phyloP scores from a whole-genome alignment of 75 land plant genomes.

The Sequoia sempervirens region DNA sequence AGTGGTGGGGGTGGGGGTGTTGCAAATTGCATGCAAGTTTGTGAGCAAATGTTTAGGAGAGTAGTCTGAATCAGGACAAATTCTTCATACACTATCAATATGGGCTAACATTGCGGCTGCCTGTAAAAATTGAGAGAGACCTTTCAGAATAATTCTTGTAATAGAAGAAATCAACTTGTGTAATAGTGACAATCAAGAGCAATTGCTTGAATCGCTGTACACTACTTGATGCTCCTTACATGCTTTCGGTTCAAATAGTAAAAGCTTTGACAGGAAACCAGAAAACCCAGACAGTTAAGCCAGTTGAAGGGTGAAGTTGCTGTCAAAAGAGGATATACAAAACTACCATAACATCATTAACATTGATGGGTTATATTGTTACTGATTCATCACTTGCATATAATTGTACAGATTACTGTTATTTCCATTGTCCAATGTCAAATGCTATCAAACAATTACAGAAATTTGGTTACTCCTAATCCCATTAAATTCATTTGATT shows the following conservation, averaged over 20 bases:
- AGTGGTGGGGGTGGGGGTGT: neutral
- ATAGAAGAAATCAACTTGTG: constrained; percentile 3
- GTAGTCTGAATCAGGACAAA: neutral
- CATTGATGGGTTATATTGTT: neutral
- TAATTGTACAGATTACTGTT: constrained; percentile 2
- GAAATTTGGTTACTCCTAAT: neutral
- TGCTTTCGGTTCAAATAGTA: neutral
- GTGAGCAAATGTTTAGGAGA: neutral
- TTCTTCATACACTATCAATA: neutral
- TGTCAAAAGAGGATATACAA: neutral
- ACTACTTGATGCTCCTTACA: neutral
- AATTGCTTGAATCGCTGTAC: neutral
- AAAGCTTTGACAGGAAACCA: neutral
- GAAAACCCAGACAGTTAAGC: neutral
- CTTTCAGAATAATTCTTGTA: neutral
- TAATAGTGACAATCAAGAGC: neutral
- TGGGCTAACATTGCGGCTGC: constrained; percentile 4
- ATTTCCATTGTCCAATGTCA: neutral
- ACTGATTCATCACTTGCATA: neutral
- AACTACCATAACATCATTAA: neutral
- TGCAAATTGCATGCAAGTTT: constrained; percentile 6
- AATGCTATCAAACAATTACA: neutral
- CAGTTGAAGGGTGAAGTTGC: neutral
- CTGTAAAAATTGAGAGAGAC: constrained; percentile 7
- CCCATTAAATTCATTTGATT: neutral